phyloP scores from a whole-genome alignment of 345 rosid species.

The Lepidium didymum region DNA sequence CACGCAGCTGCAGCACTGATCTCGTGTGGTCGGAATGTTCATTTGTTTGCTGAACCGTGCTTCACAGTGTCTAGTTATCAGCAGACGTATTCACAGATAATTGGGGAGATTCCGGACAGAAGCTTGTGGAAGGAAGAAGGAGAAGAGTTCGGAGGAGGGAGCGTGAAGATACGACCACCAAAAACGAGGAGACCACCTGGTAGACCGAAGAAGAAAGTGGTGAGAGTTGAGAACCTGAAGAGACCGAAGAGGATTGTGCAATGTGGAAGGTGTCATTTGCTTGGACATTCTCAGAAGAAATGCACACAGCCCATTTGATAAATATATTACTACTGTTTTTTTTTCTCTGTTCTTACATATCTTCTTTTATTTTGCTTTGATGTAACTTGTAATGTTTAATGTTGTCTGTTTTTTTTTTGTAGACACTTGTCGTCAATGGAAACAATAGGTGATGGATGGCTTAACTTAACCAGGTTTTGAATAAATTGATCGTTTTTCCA shows the following conservation, averaged over 20 bases:
- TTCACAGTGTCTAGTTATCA: constrained; percentile 70
- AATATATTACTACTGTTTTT: not conserved
- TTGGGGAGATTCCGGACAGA: constrained; percentile 62
- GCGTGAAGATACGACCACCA: constrained; percentile 72
- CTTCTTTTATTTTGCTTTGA: not conserved
- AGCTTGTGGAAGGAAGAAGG: constrained; percentile 58
- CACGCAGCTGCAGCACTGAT: constrained; percentile 96
- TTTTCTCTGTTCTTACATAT: not conserved
- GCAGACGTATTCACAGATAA: constrained; percentile 69
- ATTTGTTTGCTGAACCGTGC: constrained; percentile 75
- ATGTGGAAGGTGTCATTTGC: constrained; percentile 94
- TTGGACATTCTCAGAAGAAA: constrained; percentile 99
- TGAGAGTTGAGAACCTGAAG: constrained; percentile 85
- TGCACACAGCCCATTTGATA: constrained; percentile 77
- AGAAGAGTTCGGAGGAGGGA: constrained; percentile 57
- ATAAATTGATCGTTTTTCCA: not conserved
- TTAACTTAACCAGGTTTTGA: not conserved
- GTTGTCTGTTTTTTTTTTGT: not conserved
- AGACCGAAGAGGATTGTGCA: constrained; percentile 95
- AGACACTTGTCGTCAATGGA: not conserved
- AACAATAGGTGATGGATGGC: not conserved
- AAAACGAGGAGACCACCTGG: constrained; percentile 98
- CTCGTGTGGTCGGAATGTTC: constrained; percentile 81
- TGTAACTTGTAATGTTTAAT: constrained; percentile 28
- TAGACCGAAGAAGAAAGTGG: constrained; percentile 93